Conservation (phyloP, 208 protist genomes). For the Endotrypanum monterogeii region DNA sequence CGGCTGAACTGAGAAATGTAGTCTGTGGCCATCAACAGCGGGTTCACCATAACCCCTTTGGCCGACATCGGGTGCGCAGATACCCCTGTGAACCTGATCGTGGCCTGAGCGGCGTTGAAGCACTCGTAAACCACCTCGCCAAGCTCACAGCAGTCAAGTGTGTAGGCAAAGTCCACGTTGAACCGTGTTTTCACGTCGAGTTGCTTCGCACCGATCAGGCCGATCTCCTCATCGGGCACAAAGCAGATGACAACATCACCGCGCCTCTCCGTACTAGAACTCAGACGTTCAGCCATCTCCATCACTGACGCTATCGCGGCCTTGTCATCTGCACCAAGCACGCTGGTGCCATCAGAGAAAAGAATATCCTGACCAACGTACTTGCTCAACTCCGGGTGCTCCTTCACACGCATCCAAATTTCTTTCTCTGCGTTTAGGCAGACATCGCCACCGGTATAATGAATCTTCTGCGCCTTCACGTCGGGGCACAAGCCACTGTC, state of each 20-base stretch:
- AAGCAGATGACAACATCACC: constrained; percentile 84
- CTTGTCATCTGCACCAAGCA: constrained; percentile 89
- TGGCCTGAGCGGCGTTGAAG: constrained; percentile 76
- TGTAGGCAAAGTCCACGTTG: constrained; percentile 86
- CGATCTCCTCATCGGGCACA: constrained; percentile 88
- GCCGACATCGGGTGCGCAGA: constrained; percentile 87
- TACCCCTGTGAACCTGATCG: constrained; percentile 68
- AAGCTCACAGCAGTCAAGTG: constrained; percentile 84
- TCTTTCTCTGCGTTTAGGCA: constrained; percentile 75
- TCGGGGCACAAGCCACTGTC: constrained; percentile 70
- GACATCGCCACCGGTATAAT: constrained; percentile 74
- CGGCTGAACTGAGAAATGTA: constrained; percentile 71
- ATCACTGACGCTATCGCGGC: constrained; percentile 76
- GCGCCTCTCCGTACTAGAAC: constrained; percentile 44
- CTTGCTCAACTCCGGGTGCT: constrained; percentile 73
- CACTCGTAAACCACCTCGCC: constrained; percentile 88
- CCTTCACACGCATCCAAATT: constrained; percentile 57
- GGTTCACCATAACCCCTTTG: constrained; percentile 88
- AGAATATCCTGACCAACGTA: constrained; percentile 86
- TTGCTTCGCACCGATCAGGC: constrained; percentile 79
- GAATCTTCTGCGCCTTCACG: constrained; percentile 71
- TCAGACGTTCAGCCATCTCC: constrained; percentile 75
- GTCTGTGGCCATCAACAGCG: constrained; percentile 80
- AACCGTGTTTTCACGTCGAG: constrained; percentile 75
- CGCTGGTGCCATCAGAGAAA: constrained; percentile 87